Evolutionary conservation across 1,284 basidiomycete genomes (phyloP).

Genomic region (Fomes fomentarius): DNA sequence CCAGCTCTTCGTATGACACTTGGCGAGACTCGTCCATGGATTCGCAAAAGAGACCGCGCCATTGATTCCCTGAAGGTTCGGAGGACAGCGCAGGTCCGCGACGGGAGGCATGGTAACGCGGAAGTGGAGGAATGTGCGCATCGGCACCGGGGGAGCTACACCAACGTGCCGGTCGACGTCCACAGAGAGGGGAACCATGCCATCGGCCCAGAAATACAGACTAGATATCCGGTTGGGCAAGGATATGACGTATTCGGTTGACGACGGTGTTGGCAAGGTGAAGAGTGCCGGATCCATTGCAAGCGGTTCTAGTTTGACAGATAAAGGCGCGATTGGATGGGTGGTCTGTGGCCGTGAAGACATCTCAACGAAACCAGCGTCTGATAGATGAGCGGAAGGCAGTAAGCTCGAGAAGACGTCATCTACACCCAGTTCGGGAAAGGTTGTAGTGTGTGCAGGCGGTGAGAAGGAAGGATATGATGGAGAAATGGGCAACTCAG

Average conservation of each 20-base stretch:
- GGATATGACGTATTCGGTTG: constrained; percentile 20
- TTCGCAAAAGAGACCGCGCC: constrained; percentile 57
- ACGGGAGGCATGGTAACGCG: constrained; percentile 50
- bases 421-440: constrained; percentile 18
- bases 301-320: constrained; percentile 36
- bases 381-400: constrained; percentile 3
- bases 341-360: constrained; percentile 25
- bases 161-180: constrained; percentile 50
- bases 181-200: constrained; percentile 63
- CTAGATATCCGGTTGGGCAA: constrained; percentile 28
- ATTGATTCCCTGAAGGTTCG: constrained; percentile 62
- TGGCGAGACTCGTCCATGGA: constrained; percentile 53
- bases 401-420: constrained; percentile 11
- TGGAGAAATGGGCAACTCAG: constrained; percentile 13
- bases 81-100: constrained; percentile 48
- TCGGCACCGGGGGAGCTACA: constrained; percentile 35
- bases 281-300: constrained; percentile 33
- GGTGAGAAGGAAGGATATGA: constrained; percentile 17
- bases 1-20: constrained; percentile 65
- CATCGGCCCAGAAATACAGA: constrained; percentile 58
- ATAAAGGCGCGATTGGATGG: constrained; percentile 12
- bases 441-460: constrained; percentile 14
- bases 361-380: constrained; percentile 18
- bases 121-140: constrained; percentile 49
- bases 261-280: constrained; percentile 27